A percentile compares a stretch with the other conserved stretches of the same genome.
phyloP scores from a whole-genome alignment of 371 early-diverging fungal genomes.

The Mucor mucedo region DNA sequence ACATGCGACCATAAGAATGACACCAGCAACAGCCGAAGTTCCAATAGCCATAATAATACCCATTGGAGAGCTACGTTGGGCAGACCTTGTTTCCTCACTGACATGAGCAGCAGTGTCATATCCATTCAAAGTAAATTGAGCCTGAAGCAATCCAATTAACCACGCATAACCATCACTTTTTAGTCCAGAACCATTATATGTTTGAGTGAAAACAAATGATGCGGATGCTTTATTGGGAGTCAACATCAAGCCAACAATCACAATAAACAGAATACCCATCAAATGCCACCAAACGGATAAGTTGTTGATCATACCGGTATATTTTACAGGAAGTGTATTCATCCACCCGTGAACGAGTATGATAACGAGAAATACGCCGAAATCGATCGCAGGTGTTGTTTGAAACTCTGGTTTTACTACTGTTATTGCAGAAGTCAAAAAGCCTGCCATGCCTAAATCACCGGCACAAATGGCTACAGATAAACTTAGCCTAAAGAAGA shows the following conservation, averaged over 20 bases:
- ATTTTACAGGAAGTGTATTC: constrained; percentile 50
- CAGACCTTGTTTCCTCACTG: constrained; percentile 67
- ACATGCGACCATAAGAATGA: constrained; percentile 59
- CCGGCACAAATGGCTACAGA: constrained; percentile 58
- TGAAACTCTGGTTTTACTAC: constrained; percentile 50
- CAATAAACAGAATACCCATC: constrained; percentile 42
- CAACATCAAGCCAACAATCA: constrained; percentile 34
- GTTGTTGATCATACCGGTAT: constrained; percentile 48
- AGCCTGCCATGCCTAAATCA: constrained; percentile 60
- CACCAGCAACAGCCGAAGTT: constrained; percentile 57
- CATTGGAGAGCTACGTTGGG: constrained; percentile 58
- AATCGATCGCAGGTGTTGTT: constrained; percentile 34
- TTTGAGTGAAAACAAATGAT: constrained; percentile 48
- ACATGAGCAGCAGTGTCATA: constrained; percentile 76
- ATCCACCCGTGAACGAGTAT: constrained; percentile 50
- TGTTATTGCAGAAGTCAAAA: constrained; percentile 52
- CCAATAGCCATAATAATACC: constrained; percentile 55
- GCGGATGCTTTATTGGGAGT: constrained; percentile 52
- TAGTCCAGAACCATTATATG: constrained; percentile 40
- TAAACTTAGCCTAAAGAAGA: constrained; percentile 23
- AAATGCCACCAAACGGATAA: constrained; percentile 53
- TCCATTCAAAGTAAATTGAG: constrained; percentile 58
- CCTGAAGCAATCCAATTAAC: constrained; percentile 42
- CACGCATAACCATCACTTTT: constrained; percentile 36
- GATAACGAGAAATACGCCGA: constrained; percentile 49